These are phyloP conservation scores for Capsicum rhomboideum DNA, from an alignment of 257 asterid species.

Conservation along the genomic window DNA sequence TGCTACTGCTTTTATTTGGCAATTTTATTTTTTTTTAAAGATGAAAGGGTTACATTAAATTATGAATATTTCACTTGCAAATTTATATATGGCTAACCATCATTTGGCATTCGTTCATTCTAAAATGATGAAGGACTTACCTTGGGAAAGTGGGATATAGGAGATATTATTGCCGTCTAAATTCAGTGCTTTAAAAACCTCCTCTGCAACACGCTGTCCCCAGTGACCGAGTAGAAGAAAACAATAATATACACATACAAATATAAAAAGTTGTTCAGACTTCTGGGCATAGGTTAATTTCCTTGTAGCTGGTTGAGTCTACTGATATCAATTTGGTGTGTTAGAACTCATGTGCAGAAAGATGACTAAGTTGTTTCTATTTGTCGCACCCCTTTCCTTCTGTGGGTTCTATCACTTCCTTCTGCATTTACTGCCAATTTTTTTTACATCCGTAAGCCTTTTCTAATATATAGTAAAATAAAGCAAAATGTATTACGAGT, in stretches of 20 bases:
- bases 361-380: background rate
- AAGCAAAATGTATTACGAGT: background rate
- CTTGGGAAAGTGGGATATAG: background rate
- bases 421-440: background rate
- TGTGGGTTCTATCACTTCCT: no score
- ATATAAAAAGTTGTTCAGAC: background rate
- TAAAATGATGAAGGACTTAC: background rate
- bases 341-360: background rate
- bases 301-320: background rate
- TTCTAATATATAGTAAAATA: no score
- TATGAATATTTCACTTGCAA: background rate
- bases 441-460: background rate
- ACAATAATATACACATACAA: background rate
- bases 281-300: background rate
- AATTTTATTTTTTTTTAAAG: background rate
- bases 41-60: background rate
- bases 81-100: background rate
- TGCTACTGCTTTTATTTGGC: background rate
- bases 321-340: background rate
- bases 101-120: background rate
- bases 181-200: background rate
- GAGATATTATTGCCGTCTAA: background rate
- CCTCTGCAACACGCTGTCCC: background rate
- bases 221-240: background rate
- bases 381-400: background rate